Base-by-base conservation (phyloP, 2,329 filamentous ascomycete genomes). In the Talaromyces sp. region DNA sequence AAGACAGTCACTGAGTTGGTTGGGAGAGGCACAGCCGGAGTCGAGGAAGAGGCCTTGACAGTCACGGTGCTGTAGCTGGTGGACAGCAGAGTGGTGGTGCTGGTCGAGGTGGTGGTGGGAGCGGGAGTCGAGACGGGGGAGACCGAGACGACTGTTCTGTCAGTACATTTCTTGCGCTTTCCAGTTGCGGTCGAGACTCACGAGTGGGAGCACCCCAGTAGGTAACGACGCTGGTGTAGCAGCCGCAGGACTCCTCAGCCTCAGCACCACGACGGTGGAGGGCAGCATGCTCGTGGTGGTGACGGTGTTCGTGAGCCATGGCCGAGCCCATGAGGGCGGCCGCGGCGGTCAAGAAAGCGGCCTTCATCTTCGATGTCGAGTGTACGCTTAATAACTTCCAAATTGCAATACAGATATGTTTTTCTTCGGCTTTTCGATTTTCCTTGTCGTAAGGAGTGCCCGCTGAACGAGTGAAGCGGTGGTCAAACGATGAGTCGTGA, bases 161-260 rank as follows among this genome's bases (percentile, higher is more conserved):
- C 33, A 67, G 57, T 50, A 37, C 16, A 3, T n/a, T 47, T 8
- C 45, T 33, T 52, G 48, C 24, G 14, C 2, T 16, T 1, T 52
- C 13, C 13, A 50, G 31, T 3, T 7, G 2, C 13, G 47, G 31
- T 33, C 27, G 8, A 27, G 14, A 81, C 81, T 71, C 74, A 91
- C 89, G 80, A 70, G 86, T 89, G 64, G 87, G 79, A 74, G 86
- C 82, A 74, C 90, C 90, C 72, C 85, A 88, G 80, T 86, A 84
- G 74, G 88, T 91, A 77, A 85, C 85, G 79, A 88, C 90, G 82
- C 90, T 87, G 76, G 90, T 92, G 69, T 85, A 89, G 85, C 90
- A 94, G 68, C 84, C 84, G 76, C 90, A 92, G 62, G 79, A 77
- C 68, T 83, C 76, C 39, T 65, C 66, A 11, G 60, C 59, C 22